Evolutionary conservation across 2,329 filamentous ascomycete genomes (phyloP), one percentile per base, ranked within the genome.

Genomic region (Curvularia eragrostidis): DNA sequence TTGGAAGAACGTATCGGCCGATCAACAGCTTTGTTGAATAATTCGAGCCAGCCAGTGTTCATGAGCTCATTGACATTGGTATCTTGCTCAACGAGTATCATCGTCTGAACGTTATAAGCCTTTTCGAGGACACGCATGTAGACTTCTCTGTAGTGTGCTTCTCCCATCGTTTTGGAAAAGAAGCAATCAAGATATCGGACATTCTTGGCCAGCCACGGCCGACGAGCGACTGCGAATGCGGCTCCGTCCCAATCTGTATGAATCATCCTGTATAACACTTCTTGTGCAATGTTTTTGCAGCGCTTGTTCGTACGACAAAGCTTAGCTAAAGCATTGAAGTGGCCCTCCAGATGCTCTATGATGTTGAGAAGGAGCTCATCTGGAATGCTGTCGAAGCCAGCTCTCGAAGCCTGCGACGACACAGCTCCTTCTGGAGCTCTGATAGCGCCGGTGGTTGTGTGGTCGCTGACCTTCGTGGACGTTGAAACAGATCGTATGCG

Each of bases 351-450:
- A 21, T 43, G 13, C 9, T 30, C 10, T 18, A 52, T 5, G 12
- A 56, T 49, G 15, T 50, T 23, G 9, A 56, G n/a, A 1, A 62
- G 32, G 8, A 62, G 43, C 9, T 62, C 59, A 24, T 62, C 59
- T 7, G 59, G 56, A 10, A 62, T 21, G 0, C 46, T 24, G 15
- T 26, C 28, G n/a, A 62, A 53, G 41, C 53, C 36, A 1, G 56
- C 59, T 50, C 54, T 39, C 49, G 23, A n/a, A 2, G 52, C 23
- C 19, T 48, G 38, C 0, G 28, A 38, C 12, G 23, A 15, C 5
- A 6, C 7, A 9, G 12, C 15, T 3, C 8, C 1, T 8, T 42
- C 18, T 12, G 7, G 2, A 10, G 18, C 7, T 26, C 4, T 1
- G 5, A n/a, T 2, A 4, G 0, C 4, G 3, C 8, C 36, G 6